Conservation (phyloP, 176 grass and related monocot genomes). For the Stipa capillata region DNA sequence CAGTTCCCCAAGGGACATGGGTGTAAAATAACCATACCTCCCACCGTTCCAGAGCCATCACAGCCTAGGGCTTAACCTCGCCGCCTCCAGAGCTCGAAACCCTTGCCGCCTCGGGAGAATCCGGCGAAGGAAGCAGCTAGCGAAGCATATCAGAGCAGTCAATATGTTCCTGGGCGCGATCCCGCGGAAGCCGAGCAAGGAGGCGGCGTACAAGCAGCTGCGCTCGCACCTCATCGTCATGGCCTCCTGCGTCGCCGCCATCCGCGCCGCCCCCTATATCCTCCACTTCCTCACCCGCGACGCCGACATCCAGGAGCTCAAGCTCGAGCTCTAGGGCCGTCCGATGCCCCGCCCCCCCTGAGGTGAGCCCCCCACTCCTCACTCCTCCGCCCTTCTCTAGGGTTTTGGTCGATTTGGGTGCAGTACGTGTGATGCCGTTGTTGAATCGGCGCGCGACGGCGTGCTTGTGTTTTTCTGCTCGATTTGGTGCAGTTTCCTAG, state of each 20-base stretch:
- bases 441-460: neutral
- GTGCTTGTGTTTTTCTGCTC: too few relatives aligned
- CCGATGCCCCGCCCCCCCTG: too few relatives aligned
- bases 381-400: neutral
- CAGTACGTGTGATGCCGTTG: neutral
- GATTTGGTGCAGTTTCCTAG: too few relatives aligned
- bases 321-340: slow-evolving; percentile 33
- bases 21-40: neutral
- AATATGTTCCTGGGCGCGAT: slow-evolving; percentile 40
- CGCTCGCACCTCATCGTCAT: slow-evolving; percentile 35
- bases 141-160: neutral
- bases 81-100: slow-evolving; percentile 2
- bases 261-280: slow-evolving; percentile 65
- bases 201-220: slow-evolving; percentile 62
- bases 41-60: neutral
- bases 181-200: slow-evolving; percentile 55
- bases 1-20: neutral
- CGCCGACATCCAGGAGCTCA: slow-evolving; percentile 33
- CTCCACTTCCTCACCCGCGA: slow-evolving; percentile 55
- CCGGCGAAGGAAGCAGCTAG: neutral
- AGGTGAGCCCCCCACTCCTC: neutral
- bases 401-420: neutral
- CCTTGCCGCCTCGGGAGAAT: slow-evolving; percentile 8
- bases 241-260: slow-evolving; percentile 39
- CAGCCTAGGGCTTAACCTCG: slow-evolving; percentile 41